A percentile compares a stretch with the other conserved stretches of the same genome.
Conservation (phyloP, 1,284 basidiomycete species). For the Phlebopus sp. region DNA sequence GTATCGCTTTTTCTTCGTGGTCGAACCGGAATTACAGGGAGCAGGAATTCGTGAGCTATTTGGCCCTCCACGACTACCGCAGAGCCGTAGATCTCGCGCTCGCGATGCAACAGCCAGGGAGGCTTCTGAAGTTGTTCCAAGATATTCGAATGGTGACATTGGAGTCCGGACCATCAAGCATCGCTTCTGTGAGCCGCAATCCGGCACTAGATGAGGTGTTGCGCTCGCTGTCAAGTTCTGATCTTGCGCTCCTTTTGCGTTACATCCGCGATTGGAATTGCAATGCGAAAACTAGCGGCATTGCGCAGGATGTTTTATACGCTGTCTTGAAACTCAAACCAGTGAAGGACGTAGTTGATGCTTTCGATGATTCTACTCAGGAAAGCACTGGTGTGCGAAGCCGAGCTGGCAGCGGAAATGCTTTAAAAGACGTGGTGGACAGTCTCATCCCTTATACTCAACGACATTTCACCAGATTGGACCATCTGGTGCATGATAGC, state of each 20-base stretch:
- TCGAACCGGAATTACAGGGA: slow-evolving; percentile 53
- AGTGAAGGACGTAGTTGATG: slow-evolving; percentile 70
- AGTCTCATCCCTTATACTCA: slow-evolving; percentile 92
- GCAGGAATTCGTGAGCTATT: slow-evolving; percentile 92
- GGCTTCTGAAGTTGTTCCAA: slow-evolving; percentile 80
- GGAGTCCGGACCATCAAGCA: slow-evolving; percentile 9
- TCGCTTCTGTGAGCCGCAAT: slow-evolving; percentile 59
- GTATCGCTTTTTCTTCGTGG: slow-evolving; percentile 6
- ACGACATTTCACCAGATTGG: slow-evolving; percentile 83
- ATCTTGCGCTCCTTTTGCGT: slow-evolving; percentile 79
- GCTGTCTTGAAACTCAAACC: slow-evolving; percentile 76
- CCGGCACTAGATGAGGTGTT: slow-evolving; percentile 80
- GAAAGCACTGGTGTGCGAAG: slow-evolving; percentile 11
- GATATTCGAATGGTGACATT: slow-evolving; percentile 46
- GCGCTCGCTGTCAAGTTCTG: slow-evolving; percentile 62
- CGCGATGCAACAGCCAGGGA: slow-evolving; percentile 89
- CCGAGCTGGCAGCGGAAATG: slow-evolving; percentile 36
- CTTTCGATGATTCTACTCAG: slow-evolving; percentile 52
- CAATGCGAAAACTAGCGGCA: slow-evolving; percentile 77
- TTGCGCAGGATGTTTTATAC: slow-evolving; percentile 86
- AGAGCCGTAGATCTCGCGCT: slow-evolving; percentile 90
- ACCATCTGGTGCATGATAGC: slow-evolving; percentile 88
- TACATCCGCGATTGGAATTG: slow-evolving; percentile 95
- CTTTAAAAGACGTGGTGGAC: slow-evolving; percentile 77
- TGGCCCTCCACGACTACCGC: slow-evolving; percentile 86